Base-by-base conservation (phyloP, 2,329 filamentous ascomycete genomes). In the Hymenoscyphus albidus region DNA sequence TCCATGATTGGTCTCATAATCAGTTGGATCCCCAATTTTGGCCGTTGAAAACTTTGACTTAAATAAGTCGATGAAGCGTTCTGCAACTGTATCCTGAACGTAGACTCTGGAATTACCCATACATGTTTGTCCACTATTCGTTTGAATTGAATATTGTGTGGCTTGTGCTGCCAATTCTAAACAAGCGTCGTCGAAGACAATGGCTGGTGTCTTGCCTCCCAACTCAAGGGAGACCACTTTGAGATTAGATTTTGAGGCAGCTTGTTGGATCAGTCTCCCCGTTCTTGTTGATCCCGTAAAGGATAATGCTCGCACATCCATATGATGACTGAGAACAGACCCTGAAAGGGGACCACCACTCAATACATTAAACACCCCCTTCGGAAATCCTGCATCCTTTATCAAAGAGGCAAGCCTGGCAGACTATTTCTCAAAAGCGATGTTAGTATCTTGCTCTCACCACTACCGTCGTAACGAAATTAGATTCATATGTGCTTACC, bases 221-320 rank as follows among this genome's bases (percentile, higher is more conserved):
- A 85, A 84, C 75, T 88, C 85, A 7, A 88, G 79, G 0, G 83
- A 86, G 64, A 87, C 82, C 72, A 85, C 86, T 77, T 87, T 88
- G 66, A 85, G 74, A 67, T 80, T 89, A 1, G 65, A 66, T 1
- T 82, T 77, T 13, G 85, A 82, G 0, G 89, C 88, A 73, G 63
- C 84, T 74, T 89, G 89, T 87, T 92, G 91, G 68, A 92, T 90
- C 44, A 86, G 80, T 56, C 84, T 83, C 3, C 86, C 90, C 0
- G 89, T 92, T 2, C 80, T 78, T 0, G 89, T 92, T 1, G 86
- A 89, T 18, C 90, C 90, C 0, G 90, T 92, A 68, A 92, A 92
- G 0, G 89, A 91, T 42, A 68, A 5, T 14, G 58, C 65, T 22
- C 72, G 66, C 13, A 76, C 72, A 58, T 73, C 69, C 73, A 73